A percentile compares a stretch with the other conserved stretches of the same genome.
Conservation (phyloP, 257 asterid genomes). For the Mitragyna speciosa region DNA sequence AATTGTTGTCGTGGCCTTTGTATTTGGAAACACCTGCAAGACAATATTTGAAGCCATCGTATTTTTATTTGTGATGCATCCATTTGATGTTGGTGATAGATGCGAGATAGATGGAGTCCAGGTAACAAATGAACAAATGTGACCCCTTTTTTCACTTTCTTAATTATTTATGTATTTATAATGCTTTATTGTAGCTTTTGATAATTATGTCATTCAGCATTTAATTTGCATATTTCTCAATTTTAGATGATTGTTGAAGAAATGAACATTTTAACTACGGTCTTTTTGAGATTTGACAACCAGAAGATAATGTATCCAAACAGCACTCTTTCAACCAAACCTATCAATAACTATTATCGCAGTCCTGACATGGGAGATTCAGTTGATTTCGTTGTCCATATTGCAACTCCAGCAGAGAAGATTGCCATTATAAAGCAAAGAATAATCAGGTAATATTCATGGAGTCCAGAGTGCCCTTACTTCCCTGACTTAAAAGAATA, state of each 20-base stretch:
- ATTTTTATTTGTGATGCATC: conserved; percentile 83
- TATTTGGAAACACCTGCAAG: conserved; percentile 89
- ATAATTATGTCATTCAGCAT: not conserved
- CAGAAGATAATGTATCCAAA: conserved; percentile 26
- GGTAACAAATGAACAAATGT: conserved; percentile 37
- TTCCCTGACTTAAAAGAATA: not conserved
- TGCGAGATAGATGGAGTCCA: conserved; percentile 83
- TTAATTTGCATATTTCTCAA: not conserved
- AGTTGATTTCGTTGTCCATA: conserved; percentile 24
- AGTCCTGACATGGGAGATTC: conserved; percentile 33
- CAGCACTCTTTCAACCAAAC: conserved; percentile 25
- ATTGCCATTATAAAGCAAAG: conserved; percentile 26
- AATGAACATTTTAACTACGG: conserved; percentile 72
- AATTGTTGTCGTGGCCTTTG: conserved; percentile 78
- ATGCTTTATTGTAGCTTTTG: not conserved
- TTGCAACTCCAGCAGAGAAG: conserved; percentile 34
- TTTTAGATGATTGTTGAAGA: conserved; percentile 87
- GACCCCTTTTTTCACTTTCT: not conserved
- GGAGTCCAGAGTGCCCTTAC: not conserved
- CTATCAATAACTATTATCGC: conserved; percentile 27
- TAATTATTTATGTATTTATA: not conserved
- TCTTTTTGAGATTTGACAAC: conserved; percentile 26
- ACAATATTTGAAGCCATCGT: conserved; percentile 75
- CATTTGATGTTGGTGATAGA: conserved; percentile 89
- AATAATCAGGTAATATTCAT: conserved; percentile 13